A percentile compares a stretch with the other conserved stretches of the same genome.
Evolutionary conservation across 2,329 filamentous ascomycete species (phyloP).

Genomic region (Geosmithia putterillii): DNA sequence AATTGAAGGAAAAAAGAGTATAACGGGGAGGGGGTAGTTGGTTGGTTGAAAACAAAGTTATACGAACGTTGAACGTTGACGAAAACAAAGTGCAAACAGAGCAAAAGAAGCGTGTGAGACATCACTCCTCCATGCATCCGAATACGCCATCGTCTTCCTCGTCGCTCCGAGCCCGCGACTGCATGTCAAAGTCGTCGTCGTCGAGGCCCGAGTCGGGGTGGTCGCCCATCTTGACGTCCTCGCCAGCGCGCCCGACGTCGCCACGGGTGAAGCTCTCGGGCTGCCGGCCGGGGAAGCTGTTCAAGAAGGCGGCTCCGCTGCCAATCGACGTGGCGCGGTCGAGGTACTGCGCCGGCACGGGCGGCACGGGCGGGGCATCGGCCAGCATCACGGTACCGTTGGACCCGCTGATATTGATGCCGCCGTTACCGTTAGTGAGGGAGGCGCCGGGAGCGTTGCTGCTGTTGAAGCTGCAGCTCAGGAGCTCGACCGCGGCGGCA

Average conservation of each 20-base stretch:
- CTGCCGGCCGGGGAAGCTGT: constrained; percentile 47
- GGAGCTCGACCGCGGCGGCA: constrained; percentile 77
- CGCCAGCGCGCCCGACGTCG: constrained; percentile 33
- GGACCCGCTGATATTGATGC: constrained; percentile 37
- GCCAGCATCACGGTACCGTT: constrained; percentile 46
- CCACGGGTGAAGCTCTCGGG: constrained; percentile 55
- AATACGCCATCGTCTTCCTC: constrained; percentile 95
- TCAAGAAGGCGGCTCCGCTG: constrained; percentile 50
- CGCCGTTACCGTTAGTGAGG: not conserved
- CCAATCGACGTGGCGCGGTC: constrained; percentile 44
- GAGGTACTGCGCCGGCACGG: constrained; percentile 70
- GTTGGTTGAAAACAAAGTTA: too few species aligned
- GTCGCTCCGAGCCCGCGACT: constrained; percentile 55
- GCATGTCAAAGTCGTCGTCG: constrained; percentile 54
- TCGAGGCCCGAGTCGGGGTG: constrained; percentile 51
- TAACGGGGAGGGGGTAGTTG: too few species aligned
- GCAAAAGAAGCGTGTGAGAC: not conserved
- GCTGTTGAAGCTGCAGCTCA: constrained; percentile 86
- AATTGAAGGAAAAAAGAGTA: not conserved
- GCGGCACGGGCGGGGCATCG: constrained; percentile 78
- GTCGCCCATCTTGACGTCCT: constrained; percentile 58
- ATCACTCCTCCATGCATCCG: constrained; percentile 85
- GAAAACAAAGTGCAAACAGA: not conserved
- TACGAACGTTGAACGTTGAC: not conserved
- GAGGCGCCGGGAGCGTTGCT: too few species aligned